Percentiles rank a stretch among this genome's conserved stretches.
Evolutionary conservation across 2,329 filamentous ascomycete genomes (phyloP).

Genomic region (Dendryphion nanum): DNA sequence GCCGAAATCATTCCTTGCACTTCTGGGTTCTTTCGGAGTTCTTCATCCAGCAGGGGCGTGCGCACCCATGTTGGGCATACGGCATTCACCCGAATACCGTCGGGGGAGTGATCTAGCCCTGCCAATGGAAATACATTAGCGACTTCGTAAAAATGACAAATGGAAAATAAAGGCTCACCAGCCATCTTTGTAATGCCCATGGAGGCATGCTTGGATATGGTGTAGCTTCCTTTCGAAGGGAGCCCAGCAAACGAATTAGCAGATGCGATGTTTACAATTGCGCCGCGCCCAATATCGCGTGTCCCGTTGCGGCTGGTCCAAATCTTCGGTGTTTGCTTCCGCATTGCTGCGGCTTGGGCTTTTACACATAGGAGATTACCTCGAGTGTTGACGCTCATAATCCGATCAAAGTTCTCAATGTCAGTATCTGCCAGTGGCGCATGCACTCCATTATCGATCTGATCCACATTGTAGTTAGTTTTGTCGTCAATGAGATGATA

Average conservation of each 20-base stretch:
- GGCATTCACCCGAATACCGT: conserved; percentile 11
- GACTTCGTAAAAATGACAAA: neutral
- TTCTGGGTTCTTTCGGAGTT: conserved; percentile 6
- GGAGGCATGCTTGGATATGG: conserved; percentile 28
- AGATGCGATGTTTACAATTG: conserved; percentile 17
- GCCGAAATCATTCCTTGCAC: conserved; percentile 6
- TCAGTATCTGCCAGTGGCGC: conserved; percentile 8
- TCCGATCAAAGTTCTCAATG: conserved; percentile 10
- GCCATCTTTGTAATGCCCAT: conserved; percentile 29
- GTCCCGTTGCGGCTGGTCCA: conserved; percentile 5
- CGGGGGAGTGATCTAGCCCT: conserved; percentile 17
- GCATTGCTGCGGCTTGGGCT: conserved; percentile 49
- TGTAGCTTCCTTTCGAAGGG: conserved; percentile 15
- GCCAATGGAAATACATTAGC: neutral
- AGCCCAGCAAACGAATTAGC: conserved; percentile 14
- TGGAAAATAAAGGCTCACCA: conserved; percentile 6
- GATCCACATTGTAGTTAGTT: neutral
- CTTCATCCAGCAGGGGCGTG: conserved; percentile 10
- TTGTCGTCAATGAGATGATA: neutral
- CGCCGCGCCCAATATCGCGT: conserved; percentile 11
- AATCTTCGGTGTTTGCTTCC: conserved; percentile 36
- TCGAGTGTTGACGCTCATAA: conserved; percentile 9
- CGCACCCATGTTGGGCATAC: conserved; percentile 11
- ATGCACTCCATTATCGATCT: conserved; percentile 10
- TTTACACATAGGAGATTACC: conserved; percentile 14